phyloP scores from a whole-genome alignment of 225 moss, liverwort and hornwort genomes.

The Asterella californica region DNA sequence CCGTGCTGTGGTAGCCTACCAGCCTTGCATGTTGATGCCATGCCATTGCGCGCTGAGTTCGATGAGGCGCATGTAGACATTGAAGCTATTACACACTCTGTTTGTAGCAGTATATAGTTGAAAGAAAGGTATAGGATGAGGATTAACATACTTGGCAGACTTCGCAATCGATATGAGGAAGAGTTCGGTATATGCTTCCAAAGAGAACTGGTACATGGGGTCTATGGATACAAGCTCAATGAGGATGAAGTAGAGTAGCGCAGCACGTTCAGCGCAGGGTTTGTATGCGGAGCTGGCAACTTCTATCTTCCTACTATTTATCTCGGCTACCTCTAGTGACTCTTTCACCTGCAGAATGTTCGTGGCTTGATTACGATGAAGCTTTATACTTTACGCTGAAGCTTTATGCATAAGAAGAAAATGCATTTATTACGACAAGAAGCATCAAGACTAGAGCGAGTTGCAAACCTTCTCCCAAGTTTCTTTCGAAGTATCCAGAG shows the following conservation, averaged over 20 bases:
- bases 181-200: conserved; percentile 74
- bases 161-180: conserved; percentile 75
- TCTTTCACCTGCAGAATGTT: conserved; percentile 56
- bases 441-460: not conserved
- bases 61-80: not conserved
- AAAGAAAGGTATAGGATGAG: not conserved
- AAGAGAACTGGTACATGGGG: conserved; percentile 82
- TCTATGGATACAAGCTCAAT: conserved; percentile 80
- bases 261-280: conserved; percentile 76
- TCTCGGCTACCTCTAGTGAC: conserved; percentile 66
- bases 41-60: too few relatives aligned
- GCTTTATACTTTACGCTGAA: not conserved
- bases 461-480: conserved; percentile 60
- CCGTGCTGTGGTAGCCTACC: too few relatives aligned
- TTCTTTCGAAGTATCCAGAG: conserved; percentile 77
- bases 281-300: conserved; percentile 76
- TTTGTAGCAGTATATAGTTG: not conserved
- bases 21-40: not conserved
- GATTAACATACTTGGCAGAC: conserved; percentile 54
- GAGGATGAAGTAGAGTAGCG: conserved; percentile 69
- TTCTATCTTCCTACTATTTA: conserved; percentile 63
- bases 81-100: not conserved
- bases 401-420: not conserved
- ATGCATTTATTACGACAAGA: too few relatives aligned
- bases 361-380: not conserved